Evolutionary conservation across 305 asterid genomes (phyloP).

Genomic region (Fraxinus latifolia): DNA sequence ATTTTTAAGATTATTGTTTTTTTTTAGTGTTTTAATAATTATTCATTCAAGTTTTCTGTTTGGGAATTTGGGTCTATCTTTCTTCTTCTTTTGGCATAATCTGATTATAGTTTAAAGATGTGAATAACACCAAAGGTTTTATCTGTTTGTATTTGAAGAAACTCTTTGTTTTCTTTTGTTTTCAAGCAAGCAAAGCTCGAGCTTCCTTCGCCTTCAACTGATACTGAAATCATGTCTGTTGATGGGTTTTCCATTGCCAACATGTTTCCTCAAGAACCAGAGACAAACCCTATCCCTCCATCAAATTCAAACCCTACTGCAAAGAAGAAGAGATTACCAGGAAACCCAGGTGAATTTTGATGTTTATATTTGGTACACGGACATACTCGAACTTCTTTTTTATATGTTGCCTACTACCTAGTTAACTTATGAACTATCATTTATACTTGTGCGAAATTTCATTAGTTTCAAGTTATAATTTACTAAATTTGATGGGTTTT

Average conservation of each 20-base stretch:
- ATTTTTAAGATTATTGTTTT: not conserved
- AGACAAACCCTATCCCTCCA: constrained; percentile 62
- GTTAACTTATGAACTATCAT: not conserved
- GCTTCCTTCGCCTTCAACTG: not conserved
- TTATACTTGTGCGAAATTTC: not conserved
- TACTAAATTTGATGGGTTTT: not conserved
- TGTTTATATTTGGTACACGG: not conserved
- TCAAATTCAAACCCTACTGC: constrained; percentile 37
- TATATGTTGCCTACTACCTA: not conserved
- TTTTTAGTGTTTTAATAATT: constrained; percentile 14
- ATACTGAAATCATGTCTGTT: constrained; percentile 62
- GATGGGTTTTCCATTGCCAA: constrained; percentile 53
- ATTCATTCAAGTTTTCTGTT: not conserved
- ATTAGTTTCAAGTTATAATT: not conserved
- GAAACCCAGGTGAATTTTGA: constrained; percentile 59
- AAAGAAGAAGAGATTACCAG: constrained; percentile 76
- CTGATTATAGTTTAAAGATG: constrained; percentile 14
- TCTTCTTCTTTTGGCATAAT: constrained; percentile 38
- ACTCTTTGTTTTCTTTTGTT: constrained; percentile 35
- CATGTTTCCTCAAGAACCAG: constrained; percentile 33
- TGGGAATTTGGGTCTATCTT: constrained; percentile 20
- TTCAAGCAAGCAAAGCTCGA: constrained; percentile 21
- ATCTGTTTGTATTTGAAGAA: constrained; percentile 47
- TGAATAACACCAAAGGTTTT: constrained; percentile 44
- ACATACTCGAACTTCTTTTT: not conserved